These are phyloP conservation scores for Oryza brachyantha DNA, from an alignment of 176 grass and related monocot species.

Conservation along the genomic window DNA sequence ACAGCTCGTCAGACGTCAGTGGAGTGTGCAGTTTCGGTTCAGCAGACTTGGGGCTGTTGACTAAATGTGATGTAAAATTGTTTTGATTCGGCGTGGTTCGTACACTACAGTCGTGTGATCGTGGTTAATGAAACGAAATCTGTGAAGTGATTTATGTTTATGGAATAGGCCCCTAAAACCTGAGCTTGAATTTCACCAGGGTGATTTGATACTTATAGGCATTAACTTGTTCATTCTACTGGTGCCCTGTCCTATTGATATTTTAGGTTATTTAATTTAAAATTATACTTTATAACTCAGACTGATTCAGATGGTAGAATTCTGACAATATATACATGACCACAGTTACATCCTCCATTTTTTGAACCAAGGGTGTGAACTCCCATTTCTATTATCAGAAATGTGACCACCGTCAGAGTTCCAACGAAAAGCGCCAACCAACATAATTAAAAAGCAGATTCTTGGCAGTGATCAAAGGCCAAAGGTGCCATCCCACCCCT, in stretches of 20 bases:
- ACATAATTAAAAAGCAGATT: too few relatives aligned
- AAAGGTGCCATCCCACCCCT: too few relatives aligned
- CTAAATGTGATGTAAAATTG: neutral
- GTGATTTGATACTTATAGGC: neutral
- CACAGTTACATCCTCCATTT: too few relatives aligned
- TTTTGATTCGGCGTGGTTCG: neutral
- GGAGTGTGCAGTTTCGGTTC: neutral
- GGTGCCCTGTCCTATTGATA: neutral
- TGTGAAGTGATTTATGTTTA: neutral
- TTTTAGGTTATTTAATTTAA: neutral
- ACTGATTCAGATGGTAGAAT: neutral
- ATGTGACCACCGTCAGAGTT: too few relatives aligned
- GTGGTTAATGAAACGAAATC: neutral
- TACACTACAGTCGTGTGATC: neutral
- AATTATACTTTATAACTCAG: neutral
- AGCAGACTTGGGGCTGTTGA: neutral
- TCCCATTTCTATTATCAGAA: too few relatives aligned
- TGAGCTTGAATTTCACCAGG: neutral
- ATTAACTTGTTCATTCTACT: neutral
- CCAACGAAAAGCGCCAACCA: too few relatives aligned
- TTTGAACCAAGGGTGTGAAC: too few relatives aligned
- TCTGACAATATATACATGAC: neutral
- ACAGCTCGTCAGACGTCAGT: conserved; percentile 16
- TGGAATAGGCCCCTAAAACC: neutral
- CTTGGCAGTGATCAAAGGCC: too few relatives aligned